phyloP scores from a whole-genome alignment of 345 rosid species.

The Conringia planisiliqua region DNA sequence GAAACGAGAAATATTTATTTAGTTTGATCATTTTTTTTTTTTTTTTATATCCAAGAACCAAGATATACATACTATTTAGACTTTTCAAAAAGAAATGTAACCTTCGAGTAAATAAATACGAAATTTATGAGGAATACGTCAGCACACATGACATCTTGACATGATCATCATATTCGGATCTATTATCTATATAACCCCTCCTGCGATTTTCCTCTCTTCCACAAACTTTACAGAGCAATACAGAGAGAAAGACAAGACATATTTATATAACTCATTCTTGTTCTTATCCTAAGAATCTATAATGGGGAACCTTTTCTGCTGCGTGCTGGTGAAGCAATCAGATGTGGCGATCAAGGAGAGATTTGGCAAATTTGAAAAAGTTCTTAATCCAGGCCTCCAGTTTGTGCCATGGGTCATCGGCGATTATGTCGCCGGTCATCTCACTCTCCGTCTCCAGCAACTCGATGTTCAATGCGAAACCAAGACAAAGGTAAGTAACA shows the following conservation, averaged over 20 bases:
- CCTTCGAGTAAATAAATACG: not conserved
- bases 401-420: conserved; percentile 63
- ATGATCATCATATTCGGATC: conserved; percentile 20
- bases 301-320: conserved; percentile 62
- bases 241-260: not conserved
- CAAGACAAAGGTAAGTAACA: conserved; percentile 52
- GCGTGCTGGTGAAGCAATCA: conserved; percentile 57
- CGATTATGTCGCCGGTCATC: conserved; percentile 48
- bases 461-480: conserved; percentile 69
- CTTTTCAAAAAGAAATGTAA: conserved; percentile 9
- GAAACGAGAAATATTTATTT: not conserved
- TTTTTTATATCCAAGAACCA: not conserved
- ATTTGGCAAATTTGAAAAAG: conserved; percentile 56
- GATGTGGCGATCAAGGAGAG: conserved; percentile 57
- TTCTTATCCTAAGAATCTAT: not conserved
- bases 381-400: conserved; percentile 62
- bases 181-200: conserved; percentile 15
- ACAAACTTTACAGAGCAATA: conserved; percentile 6
- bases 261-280: not conserved
- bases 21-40: not conserved
- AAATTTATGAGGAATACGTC: conserved; percentile 15
- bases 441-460: conserved; percentile 60
- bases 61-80: not conserved
- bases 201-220: not conserved
- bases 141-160: conserved; percentile 19